Base-by-base conservation (phyloP, 345 rosid genomes). In the Rubroshorea leprosula region DNA sequence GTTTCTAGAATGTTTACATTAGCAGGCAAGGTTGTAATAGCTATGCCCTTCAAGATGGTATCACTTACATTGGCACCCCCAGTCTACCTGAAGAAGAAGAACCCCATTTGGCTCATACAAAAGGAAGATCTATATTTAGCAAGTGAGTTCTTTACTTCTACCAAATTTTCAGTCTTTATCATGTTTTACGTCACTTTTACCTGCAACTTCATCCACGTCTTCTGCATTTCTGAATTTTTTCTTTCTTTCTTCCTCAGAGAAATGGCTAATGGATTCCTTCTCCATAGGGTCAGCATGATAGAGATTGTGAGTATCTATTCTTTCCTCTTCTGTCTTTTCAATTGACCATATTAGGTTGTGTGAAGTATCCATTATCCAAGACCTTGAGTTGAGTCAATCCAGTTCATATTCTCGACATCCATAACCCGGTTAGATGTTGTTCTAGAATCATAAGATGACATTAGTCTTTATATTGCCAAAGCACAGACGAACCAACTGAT, bases 201-300 rank as follows among this genome's bases (percentile, higher is more conserved):
- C 46, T 5, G 31, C 47, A 63, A 26, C 59, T 53, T 38, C 53
- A 27, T 5, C n/a, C n/a, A n/a, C n/a, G n/a, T 23, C 27, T n/a
- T 12, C 21, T 51, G 35, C 9, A 41, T 59, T 39, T 39, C 17
- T 44, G 47, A 41, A 41, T 2, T 41, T 41, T 14, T 8, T 41
- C 3, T 11, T 41, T 41, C 3, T 41, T 41, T 14, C 9, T 55
- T 60, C 55, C 60, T 51, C 79, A 84, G 89, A 45, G 80, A 72
- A 62, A 64, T 65, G 65, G 77, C 46, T 18, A 74, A 79, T 72
- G 87, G 96, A 41, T 80, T 86, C 72, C 91, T 89, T 72, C 87
- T 89, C 29, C 94, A 86, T 55, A 76, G 83, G 79, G 80, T 89
- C 58, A 62, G 68, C 70, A 61, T 75, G 24, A 68, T 74, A 21